phyloP scores from a whole-genome alignment of 2,329 filamentous ascomycete species.

The Penicillium sp. region DNA sequence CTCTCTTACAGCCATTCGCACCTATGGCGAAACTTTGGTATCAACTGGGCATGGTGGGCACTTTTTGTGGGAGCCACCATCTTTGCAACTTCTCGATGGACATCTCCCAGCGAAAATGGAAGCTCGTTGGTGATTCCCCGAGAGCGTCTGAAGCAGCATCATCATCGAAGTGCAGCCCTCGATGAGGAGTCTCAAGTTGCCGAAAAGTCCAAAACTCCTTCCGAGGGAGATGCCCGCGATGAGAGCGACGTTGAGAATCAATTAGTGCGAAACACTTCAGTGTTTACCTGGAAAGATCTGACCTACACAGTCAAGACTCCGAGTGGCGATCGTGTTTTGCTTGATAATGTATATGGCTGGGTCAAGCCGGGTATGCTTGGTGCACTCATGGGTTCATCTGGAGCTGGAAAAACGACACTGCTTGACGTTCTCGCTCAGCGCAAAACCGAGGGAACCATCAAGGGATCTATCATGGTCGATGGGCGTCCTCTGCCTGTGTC shows the following conservation, averaged over 20 bases:
- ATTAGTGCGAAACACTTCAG: conserved; percentile 57
- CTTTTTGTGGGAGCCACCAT: conserved; percentile 56
- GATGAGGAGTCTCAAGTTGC: conserved; percentile 48
- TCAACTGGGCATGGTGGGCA: conserved; percentile 58
- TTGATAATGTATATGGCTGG: conserved; percentile 66
- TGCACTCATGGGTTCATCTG: conserved; percentile 71
- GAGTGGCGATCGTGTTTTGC: conserved; percentile 49
- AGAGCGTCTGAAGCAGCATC: conserved; percentile 46
- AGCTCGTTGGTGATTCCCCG: conserved; percentile 57
- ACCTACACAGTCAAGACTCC: conserved; percentile 62
- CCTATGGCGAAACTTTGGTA: conserved; percentile 57
- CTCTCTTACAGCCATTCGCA: conserved; percentile 50
- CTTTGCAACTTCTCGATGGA: conserved; percentile 53
- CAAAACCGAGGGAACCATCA: conserved; percentile 57
- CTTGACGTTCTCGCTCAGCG: conserved; percentile 69
- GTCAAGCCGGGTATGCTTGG: conserved; percentile 72
- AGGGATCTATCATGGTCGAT: conserved; percentile 61
- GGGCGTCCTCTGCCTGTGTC: conserved; percentile 53
- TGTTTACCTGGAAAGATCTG: conserved; percentile 71
- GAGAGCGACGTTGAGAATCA: conserved; percentile 30
- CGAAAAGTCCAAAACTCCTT: conserved; percentile 20
- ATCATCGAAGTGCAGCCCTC: conserved; percentile 17
- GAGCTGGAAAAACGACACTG: conserved; percentile 69
- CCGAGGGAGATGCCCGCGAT: conserved; percentile 14
- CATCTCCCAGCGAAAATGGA: conserved; percentile 47